Conservation (phyloP, 306 rosid species). For the Citrullus mucosospermus region DNA sequence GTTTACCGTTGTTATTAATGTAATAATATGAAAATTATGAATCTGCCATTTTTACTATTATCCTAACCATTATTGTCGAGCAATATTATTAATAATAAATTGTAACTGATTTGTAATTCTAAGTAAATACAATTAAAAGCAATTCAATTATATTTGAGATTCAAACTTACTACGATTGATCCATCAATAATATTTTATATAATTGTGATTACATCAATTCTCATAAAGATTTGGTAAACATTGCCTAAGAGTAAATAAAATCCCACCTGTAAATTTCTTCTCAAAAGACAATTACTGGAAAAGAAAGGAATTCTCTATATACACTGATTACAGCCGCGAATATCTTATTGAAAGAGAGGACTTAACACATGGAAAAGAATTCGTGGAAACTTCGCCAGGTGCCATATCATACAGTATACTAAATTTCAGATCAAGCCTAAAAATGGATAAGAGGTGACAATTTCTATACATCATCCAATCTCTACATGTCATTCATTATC, state of each 20-base stretch:
- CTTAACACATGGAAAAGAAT: background rate
- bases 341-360: background rate
- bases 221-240: no score
- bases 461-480: background rate
- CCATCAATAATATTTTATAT: no score
- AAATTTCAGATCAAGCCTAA: background rate
- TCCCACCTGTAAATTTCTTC: background rate
- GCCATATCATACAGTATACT: background rate
- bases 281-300: background rate
- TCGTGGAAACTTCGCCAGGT: background rate
- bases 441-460: background rate
- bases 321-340: conserved; percentile 3
- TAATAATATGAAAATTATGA: no score
- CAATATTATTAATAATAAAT: no score
- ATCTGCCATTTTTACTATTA: no score
- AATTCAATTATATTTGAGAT: no score
- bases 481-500: conserved; percentile 46
- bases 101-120: no score
- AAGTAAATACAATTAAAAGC: no score
- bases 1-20: no score
- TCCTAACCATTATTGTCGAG: no score
- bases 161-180: no score
- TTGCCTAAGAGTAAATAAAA: background rate
- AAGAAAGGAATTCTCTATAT: background rate
- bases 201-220: no score